Base-by-base conservation (phyloP, 2,329 filamentous ascomycete species). In the Venturia asperata region DNA sequence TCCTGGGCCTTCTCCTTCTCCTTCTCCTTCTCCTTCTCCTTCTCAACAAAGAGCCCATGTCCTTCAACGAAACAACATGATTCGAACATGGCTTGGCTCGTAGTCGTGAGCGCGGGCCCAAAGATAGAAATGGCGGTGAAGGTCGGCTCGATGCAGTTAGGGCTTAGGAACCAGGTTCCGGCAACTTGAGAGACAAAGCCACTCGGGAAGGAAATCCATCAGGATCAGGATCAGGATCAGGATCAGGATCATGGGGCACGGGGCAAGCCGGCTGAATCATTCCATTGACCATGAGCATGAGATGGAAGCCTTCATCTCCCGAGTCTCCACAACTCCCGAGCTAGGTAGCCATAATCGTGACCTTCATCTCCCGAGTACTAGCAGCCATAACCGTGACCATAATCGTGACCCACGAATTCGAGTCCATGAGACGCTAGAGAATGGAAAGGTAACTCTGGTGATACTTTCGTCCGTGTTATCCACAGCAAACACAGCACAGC, bases 111-210 rank as follows among this genome's bases (percentile, higher is more conserved):
- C 17, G 19, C 3, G 60, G 19, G 27, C 24, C 37, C 58, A 61
- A 43, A 61, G 58, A 45, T 61, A 27, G 39, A 43, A 61, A 19
- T 43, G n/a, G 60, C 60, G 60, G 60, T 61, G 60, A 61, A 45
- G 39, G n/a, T 34, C 3, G 24, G 13, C 60, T 61, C 42, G n/a
- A 61, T 61, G 2, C 27, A 34, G 37, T 27, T 27, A 61, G 60
- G 60, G 30, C 30, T 34, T 34, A 3, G 30, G 30, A 34, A 11
- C 27, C 15, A 27, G n/a, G 60, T 2, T 42, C 39, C 39, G 39
- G 39, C 10, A 41, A 15, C 10, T 41, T 10, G 6, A 34, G 30
- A 34, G 30, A 34, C 30, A 34, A 34, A 3, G 30, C 30, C 30
- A 34, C 30, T 34, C 30, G 30, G 30, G 30, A 34, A 34, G 30